phyloP scores from a whole-genome alignment of 2,329 filamentous ascomycete species.

The Alternaria infectoria region DNA sequence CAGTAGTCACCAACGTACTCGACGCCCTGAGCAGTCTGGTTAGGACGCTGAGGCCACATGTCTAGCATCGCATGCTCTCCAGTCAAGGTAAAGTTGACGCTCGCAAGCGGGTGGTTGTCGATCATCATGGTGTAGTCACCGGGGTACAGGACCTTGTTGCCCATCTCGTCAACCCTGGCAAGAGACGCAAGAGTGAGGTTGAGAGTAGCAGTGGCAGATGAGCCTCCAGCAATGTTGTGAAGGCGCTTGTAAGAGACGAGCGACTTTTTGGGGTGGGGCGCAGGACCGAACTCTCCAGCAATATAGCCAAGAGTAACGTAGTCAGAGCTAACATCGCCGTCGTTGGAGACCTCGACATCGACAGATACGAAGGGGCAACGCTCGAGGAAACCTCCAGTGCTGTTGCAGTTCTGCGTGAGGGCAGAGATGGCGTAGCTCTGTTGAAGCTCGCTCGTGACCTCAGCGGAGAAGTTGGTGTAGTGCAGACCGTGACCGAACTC shows the following conservation, averaged over 20 bases:
- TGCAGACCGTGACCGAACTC: slow-evolving; percentile 65
- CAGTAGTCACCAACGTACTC: slow-evolving; percentile 29
- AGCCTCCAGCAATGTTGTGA: slow-evolving; percentile 47
- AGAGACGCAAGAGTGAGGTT: slow-evolving; percentile 59
- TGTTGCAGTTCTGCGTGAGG: slow-evolving; percentile 39
- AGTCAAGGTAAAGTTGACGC: slow-evolving; percentile 30
- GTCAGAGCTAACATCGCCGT: slow-evolving; percentile 56
- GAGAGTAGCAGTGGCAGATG: slow-evolving; percentile 45
- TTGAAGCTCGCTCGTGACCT: slow-evolving; percentile 21
- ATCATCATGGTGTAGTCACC: slow-evolving; percentile 54
- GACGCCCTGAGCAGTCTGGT: slow-evolving; percentile 27
- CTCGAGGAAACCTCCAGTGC: slow-evolving; percentile 46
- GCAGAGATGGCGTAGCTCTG: slow-evolving; percentile 24
- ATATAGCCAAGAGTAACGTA: slow-evolving; percentile 62
- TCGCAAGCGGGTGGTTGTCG: slow-evolving; percentile 26
- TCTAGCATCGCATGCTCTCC: slow-evolving; percentile 32
- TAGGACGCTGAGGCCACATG: slow-evolving; percentile 37
- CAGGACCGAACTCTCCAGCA: slow-evolving; percentile 55
- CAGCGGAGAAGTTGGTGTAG: slow-evolving; percentile 61
- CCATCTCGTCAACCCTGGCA: slow-evolving; percentile 58
- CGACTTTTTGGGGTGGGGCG: slow-evolving; percentile 61
- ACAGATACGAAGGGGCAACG: slow-evolving; percentile 52
- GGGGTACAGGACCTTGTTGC: slow-evolving; percentile 61
- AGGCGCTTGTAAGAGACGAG: slow-evolving; percentile 60
- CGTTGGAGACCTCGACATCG: slow-evolving; percentile 56